A percentile compares a stretch with the other conserved stretches of the same genome.
These are phyloP conservation scores for Geranium incanum DNA, from an alignment of 441 rosid species.

Conservation along the genomic window DNA sequence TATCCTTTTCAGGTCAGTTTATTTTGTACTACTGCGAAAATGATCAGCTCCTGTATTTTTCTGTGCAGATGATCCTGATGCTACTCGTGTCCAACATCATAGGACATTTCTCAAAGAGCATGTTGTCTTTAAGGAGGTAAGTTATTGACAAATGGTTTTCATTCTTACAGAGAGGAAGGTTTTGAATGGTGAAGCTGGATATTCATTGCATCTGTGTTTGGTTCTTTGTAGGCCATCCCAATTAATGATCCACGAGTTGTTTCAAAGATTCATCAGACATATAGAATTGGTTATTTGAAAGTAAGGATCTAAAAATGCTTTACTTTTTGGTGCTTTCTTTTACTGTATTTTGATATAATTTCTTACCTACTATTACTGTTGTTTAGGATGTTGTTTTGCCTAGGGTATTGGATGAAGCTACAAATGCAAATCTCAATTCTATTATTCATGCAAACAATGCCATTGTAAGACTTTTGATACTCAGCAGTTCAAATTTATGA, in stretches of 20 bases:
- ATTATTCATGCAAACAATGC: conserved; percentile 90
- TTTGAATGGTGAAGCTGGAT: background rate
- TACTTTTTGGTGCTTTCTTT: conserved; percentile 4
- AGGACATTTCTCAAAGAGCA: conserved; percentile 86
- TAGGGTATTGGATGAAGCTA: conserved; percentile 85
- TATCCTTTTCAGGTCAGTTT: background rate
- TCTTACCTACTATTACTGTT: conserved; percentile 25
- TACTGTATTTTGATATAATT: conserved; percentile 19
- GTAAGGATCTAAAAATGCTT: conserved; percentile 32
- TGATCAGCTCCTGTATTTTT: conserved; percentile 5
- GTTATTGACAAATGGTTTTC: background rate
- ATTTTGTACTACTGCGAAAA: background rate
- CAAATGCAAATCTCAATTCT: conserved; percentile 76
- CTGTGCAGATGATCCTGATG: conserved; percentile 82
- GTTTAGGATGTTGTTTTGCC: conserved; percentile 95
- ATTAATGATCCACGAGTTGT: conserved; percentile 71
- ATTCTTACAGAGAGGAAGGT: background rate
- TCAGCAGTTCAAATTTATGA: conserved; percentile 1
- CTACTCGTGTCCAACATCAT: conserved; percentile 54
- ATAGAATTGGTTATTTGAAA: conserved; percentile 93
- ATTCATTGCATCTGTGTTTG: conserved; percentile 18
- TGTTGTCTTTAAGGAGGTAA: conserved; percentile 34
- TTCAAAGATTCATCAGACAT: conserved; percentile 96
- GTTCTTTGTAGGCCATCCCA: conserved; percentile 64
- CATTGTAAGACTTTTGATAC: conserved; percentile 50